Percentiles rank a stretch among this genome's conserved stretches.
phyloP scores from a whole-genome alignment of 441 rosid genomes.

The Populus trichocarpa region DNA sequence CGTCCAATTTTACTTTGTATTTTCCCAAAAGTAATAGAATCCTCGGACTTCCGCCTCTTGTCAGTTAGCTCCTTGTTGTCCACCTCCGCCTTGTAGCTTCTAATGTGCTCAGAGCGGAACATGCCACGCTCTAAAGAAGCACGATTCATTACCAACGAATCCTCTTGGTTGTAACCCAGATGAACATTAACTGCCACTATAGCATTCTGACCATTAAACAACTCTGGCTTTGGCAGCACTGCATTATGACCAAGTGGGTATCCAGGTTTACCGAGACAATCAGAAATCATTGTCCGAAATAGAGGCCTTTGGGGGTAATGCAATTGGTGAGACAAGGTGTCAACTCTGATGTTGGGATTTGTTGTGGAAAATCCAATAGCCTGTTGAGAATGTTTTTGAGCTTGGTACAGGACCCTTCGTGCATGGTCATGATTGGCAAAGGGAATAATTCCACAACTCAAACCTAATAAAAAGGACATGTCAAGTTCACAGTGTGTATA shows the following conservation, averaged over 20 bases:
- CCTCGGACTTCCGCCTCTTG: constrained; percentile 57
- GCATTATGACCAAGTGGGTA: constrained; percentile 32
- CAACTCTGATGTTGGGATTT: constrained; percentile 78
- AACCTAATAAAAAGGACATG: constrained; percentile 68
- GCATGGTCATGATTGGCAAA: constrained; percentile 93
- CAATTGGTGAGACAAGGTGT: constrained; percentile 73
- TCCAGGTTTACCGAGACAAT: constrained; percentile 59
- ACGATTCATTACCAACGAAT: constrained; percentile 86
- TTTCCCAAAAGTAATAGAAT: constrained; percentile 68
- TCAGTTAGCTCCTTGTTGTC: constrained; percentile 64
- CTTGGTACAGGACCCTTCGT: constrained; percentile 82
- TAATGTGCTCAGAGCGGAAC: constrained; percentile 80
- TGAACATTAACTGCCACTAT: constrained; percentile 95
- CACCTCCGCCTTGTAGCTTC: constrained; percentile 92
- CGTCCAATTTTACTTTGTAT: constrained; percentile 68
- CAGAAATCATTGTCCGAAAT: constrained; percentile 66
- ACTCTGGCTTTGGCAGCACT: constrained; percentile 47
- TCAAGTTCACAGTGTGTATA: constrained; percentile 89
- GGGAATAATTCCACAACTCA: constrained; percentile 87
- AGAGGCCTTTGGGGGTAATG: constrained; percentile 89
- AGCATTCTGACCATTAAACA: constrained; percentile 78
- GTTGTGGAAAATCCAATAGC: constrained; percentile 91
- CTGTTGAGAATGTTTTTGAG: constrained; percentile 77
- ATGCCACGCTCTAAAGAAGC: constrained; percentile 89
- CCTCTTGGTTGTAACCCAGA: constrained; percentile 94